Evolutionary conservation across 768 basidiomycete genomes (phyloP).

Genomic region (Trametes elegans): DNA sequence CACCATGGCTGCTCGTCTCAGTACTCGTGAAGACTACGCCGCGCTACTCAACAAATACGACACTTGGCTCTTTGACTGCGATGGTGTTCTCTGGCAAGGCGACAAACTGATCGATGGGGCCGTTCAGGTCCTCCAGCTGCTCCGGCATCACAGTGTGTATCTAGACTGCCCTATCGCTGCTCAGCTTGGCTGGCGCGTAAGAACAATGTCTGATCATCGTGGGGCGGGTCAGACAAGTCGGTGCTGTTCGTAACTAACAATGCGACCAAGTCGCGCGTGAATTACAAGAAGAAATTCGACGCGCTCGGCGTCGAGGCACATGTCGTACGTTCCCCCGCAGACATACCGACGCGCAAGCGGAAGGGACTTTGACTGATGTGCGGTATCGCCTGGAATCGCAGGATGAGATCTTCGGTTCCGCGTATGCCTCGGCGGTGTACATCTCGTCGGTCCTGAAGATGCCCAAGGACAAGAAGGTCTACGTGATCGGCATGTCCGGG

Average conservation of each 20-base stretch:
- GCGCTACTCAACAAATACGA: slow-evolving; percentile 62
- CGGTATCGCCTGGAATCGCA: slow-evolving; percentile 36
- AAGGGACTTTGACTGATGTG: no score
- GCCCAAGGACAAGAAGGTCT: slow-evolving; percentile 90
- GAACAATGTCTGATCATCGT: no score
- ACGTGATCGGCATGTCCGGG: slow-evolving; percentile 90
- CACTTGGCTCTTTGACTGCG: slow-evolving; percentile 96
- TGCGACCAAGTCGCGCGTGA: slow-evolving; percentile 86
- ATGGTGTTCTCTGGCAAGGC: slow-evolving; percentile 92
- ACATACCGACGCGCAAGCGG: no score
- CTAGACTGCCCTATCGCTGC: not conserved
- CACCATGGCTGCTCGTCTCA: slow-evolving; percentile 25
- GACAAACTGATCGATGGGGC: slow-evolving; percentile 78
- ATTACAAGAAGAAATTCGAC: slow-evolving; percentile 91
- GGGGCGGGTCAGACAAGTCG: slow-evolving; percentile 59
- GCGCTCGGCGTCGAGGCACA: slow-evolving; percentile 80
- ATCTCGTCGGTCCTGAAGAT: slow-evolving; percentile 87
- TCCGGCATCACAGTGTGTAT: slow-evolving; percentile 71
- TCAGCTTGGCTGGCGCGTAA: no score
- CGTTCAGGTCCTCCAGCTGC: slow-evolving; percentile 65
- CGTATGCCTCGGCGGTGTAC: slow-evolving; percentile 82
- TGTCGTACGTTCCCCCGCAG: slow-evolving; percentile 54
- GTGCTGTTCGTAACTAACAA: slow-evolving; percentile 97
- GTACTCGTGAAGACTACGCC: slow-evolving; percentile 32
- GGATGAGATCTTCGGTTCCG: slow-evolving; percentile 98